Conservation (phyloP, 352 stramenopile genomes). For the Globisporangium ultimum region DNA sequence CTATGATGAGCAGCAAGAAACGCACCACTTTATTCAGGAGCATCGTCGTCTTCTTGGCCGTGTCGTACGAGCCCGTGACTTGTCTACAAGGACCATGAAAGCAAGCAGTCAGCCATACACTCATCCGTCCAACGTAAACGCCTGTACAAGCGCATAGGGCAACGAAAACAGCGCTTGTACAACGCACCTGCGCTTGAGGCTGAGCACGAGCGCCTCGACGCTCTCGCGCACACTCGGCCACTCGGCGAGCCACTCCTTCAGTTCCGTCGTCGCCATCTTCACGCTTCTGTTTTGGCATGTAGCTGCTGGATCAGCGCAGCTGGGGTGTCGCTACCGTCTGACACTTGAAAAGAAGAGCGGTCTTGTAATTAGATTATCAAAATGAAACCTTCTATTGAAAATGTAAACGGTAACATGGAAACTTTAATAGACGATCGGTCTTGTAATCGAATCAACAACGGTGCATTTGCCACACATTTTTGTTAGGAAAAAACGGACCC, state of each 20-base stretch:
- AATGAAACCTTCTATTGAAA: background rate
- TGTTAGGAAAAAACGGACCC: background rate
- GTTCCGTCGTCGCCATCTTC: slow-evolving; percentile 22
- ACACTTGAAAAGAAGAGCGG: background rate
- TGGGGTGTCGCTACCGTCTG: background rate
- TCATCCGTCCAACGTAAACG: background rate
- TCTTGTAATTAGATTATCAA: background rate
- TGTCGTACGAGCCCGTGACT: slow-evolving; percentile 76
- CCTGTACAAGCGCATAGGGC: too few species aligned
- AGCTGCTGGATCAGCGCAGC: background rate
- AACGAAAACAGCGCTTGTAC: background rate
- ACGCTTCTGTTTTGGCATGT: background rate
- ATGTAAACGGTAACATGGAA: background rate
- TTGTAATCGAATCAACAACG: too few species aligned
- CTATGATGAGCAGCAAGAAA: background rate
- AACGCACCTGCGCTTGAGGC: slow-evolving; percentile 70
- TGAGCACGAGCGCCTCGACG: slow-evolving; percentile 73
- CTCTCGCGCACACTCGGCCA: slow-evolving; percentile 69
- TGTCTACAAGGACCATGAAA: slow-evolving; percentile 28
- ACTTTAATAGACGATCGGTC: too few species aligned
- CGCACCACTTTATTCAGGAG: slow-evolving; percentile 71
- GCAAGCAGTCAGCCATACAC: slow-evolving; percentile 4
- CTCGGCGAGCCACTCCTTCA: slow-evolving; percentile 71
- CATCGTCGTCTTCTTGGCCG: slow-evolving; percentile 71
- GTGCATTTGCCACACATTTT: background rate